These are phyloP conservation scores for Rhodamnia argentea DNA, from an alignment of 345 rosid species.

Conservation along the genomic window DNA sequence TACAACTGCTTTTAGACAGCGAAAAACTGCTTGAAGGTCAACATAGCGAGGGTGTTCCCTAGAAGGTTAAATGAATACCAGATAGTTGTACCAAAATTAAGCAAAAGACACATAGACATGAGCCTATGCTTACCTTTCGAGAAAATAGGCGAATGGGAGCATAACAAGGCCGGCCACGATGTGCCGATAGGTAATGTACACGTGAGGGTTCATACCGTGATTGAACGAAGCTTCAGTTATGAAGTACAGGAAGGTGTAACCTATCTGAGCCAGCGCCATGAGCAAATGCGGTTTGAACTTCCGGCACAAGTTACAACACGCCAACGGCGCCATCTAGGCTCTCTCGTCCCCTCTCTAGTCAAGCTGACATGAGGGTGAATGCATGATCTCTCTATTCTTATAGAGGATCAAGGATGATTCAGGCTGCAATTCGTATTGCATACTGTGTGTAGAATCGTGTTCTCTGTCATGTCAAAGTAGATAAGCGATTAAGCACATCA, in stretches of 20 bases:
- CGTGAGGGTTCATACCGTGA: conserved; percentile 68
- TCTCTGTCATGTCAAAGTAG: neutral
- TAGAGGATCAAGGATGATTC: neutral
- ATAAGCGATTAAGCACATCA: neutral
- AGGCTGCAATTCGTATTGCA: neutral
- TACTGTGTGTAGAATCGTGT: neutral
- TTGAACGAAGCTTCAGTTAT: conserved; percentile 61
- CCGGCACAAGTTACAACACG: neutral
- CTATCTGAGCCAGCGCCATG: conserved; percentile 37
- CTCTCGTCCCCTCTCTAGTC: neutral
- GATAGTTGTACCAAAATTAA: neutral
- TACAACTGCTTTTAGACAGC: neutral
- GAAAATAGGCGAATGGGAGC: conserved; percentile 50
- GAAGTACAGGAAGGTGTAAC: conserved; percentile 44
- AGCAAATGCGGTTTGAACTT: conserved; percentile 48
- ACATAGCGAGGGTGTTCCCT: neutral
- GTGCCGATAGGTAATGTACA: conserved; percentile 56
- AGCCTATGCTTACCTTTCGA: conserved; percentile 30
- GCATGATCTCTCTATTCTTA: neutral
- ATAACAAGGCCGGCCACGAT: conserved; percentile 28
- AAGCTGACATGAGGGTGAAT: neutral
- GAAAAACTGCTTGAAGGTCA: neutral
- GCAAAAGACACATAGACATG: neutral
- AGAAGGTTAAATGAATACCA: neutral
- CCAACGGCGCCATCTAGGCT: neutral